These are phyloP conservation scores for Teunomyces stri DNA, from an alignment of 805 yeast species.

Conservation along the genomic window DNA sequence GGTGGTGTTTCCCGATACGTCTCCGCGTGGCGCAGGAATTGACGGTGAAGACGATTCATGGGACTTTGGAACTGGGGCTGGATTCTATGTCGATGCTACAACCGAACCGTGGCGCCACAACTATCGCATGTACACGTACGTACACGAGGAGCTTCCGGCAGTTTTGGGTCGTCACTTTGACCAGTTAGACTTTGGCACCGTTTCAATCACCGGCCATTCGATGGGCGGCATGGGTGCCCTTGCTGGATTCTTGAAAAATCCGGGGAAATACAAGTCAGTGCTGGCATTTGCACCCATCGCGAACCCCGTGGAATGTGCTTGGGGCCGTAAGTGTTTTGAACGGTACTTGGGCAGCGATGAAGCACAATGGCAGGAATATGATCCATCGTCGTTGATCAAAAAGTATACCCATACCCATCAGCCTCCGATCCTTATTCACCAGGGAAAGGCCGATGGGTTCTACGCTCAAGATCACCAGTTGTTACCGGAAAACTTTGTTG, in stretches of 20 bases:
- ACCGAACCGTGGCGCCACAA: slow-evolving; percentile 65
- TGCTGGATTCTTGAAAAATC: slow-evolving; percentile 60
- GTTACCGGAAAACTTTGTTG: slow-evolving; percentile 71
- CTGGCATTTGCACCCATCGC: slow-evolving; percentile 90
- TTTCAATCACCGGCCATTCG: slow-evolving; percentile 91
- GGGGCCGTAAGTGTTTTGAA: slow-evolving; percentile 86
- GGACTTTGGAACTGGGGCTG: slow-evolving; percentile 95
- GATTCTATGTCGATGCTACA: slow-evolving; percentile 87
- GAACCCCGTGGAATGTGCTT: slow-evolving; percentile 72
- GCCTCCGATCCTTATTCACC: slow-evolving; percentile 72
- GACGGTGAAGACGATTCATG: slow-evolving; percentile 80
- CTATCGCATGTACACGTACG: slow-evolving; percentile 85
- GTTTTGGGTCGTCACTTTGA: slow-evolving; percentile 42
- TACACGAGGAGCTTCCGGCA: slow-evolving; percentile 68
- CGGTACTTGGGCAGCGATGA: slow-evolving; percentile 70
- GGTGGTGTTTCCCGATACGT: slow-evolving; percentile 91
- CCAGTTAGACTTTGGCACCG: slow-evolving; percentile 59
- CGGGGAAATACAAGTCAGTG: slow-evolving; percentile 71
- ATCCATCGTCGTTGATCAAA: slow-evolving; percentile 76
- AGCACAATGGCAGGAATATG: slow-evolving; percentile 69
- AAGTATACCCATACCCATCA: slow-evolving; percentile 43
- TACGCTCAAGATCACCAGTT: slow-evolving; percentile 59
- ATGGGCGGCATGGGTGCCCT: slow-evolving; percentile 98
- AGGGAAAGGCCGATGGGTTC: slow-evolving; percentile 78
- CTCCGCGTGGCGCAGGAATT: slow-evolving; percentile 81